A percentile compares a stretch with the other conserved stretches of the same genome.
Evolutionary conservation across 306 rosid species (phyloP).

Genomic region (Glycine soja): DNA sequence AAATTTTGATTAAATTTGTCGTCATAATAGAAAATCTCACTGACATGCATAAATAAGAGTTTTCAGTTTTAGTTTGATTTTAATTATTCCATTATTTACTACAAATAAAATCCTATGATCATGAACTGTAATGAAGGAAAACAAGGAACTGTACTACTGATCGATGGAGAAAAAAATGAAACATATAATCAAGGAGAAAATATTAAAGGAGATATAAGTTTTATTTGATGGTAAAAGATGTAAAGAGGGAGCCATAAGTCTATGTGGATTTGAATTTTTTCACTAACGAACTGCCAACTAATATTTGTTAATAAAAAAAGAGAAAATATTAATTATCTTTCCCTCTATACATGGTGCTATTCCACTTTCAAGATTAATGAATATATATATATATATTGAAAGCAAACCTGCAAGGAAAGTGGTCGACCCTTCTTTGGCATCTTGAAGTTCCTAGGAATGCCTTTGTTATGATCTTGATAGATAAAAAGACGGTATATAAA

Average conservation of each 20-base stretch:
- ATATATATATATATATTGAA: background rate
- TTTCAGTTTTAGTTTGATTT: background rate
- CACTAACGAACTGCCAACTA: too few relatives aligned
- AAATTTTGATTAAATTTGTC: background rate
- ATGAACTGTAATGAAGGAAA: background rate
- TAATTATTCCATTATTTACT: background rate
- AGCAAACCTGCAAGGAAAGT: conserved; percentile 81
- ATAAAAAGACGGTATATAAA: conserved; percentile 53
- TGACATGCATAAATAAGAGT: background rate
- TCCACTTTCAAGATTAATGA: background rate
- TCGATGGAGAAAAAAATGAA: conserved; percentile 13
- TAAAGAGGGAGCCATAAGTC: too few relatives aligned
- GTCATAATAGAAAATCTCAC: background rate
- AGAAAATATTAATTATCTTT: background rate
- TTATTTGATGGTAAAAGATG: too few relatives aligned
- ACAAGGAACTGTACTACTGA: background rate
- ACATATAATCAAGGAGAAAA: background rate
- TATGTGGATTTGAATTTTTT: too few relatives aligned
- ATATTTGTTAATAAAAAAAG: too few relatives aligned
- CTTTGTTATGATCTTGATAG: conserved; percentile 23
- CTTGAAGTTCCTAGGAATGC: conserved; percentile 52
- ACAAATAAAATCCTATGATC: background rate
- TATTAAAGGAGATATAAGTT: too few relatives aligned
- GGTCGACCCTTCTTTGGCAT: conserved; percentile 88
- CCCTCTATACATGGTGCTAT: background rate